phyloP scores from a whole-genome alignment of 352 stramenopile species.

The Globisporangium cylindrosporum region DNA sequence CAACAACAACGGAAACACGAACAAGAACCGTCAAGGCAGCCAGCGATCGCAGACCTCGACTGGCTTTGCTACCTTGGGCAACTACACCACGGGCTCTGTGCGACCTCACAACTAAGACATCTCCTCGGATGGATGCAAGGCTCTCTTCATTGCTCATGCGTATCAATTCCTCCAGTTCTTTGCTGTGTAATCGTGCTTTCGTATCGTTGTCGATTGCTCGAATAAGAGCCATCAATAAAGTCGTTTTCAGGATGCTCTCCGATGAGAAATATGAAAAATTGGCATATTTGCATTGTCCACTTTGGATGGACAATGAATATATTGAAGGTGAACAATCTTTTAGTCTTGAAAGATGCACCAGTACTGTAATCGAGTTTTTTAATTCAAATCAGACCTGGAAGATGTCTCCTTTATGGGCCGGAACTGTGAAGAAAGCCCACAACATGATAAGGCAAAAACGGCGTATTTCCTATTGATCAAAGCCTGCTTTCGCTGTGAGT shows the following conservation, averaged over 20 bases:
- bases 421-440: too few species aligned
- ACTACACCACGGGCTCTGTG: constrained; percentile 12
- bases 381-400: too few species aligned
- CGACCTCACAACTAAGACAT: constrained; percentile 9
- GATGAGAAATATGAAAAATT: too few species aligned
- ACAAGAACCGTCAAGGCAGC: constrained; percentile 6
- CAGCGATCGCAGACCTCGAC: constrained; percentile 7
- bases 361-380: too few species aligned
- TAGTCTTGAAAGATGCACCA: too few species aligned
- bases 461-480: too few species aligned
- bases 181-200: neutral
- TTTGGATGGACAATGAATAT: neutral
- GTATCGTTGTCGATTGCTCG: neutral
- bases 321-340: neutral
- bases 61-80: constrained; percentile 3
- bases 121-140: neutral
- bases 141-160: neutral
- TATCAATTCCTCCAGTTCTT: neutral
- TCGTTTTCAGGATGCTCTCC: neutral
- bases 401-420: too few species aligned
- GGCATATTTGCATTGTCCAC: neutral
- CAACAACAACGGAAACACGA: constrained; percentile 2
- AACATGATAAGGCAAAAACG: too few species aligned
- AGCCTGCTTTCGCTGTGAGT: too few species aligned
- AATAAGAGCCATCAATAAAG: neutral